These are phyloP conservation scores for Fomitopsis palustris DNA, from an alignment of 1,284 basidiomycete species.

Conservation along the genomic window DNA sequence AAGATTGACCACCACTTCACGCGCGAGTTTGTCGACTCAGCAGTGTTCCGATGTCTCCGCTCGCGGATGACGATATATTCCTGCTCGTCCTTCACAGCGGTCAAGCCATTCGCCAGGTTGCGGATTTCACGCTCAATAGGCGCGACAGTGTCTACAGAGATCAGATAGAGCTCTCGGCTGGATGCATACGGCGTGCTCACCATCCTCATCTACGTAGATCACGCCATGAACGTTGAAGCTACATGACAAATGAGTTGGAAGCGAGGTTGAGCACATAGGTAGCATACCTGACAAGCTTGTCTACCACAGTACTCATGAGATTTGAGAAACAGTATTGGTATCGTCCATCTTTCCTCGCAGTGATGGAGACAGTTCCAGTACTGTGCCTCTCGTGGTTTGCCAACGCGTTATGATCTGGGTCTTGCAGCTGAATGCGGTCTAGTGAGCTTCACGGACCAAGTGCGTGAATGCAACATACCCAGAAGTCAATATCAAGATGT, in stretches of 20 bases:
- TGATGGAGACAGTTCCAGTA: slow-evolving; percentile 87
- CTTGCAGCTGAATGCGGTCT: slow-evolving; percentile 56
- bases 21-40: slow-evolving; percentile 91
- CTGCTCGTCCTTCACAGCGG: slow-evolving; percentile 96
- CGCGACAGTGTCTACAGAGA: slow-evolving; percentile 65
- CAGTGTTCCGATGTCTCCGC: slow-evolving; percentile 89
- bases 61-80: slow-evolving; percentile 98
- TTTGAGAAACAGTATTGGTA: slow-evolving; percentile 99
- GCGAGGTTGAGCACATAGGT: slow-evolving; percentile 9
- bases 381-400: slow-evolving; percentile 83
- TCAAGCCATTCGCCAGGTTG: slow-evolving; percentile 78
- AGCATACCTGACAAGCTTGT: slow-evolving; percentile 88
- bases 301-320: slow-evolving; percentile 91
- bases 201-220: slow-evolving; percentile 88
- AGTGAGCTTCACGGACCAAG: background rate
- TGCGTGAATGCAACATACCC: slow-evolving; percentile 50
- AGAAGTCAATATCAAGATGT: slow-evolving; percentile 96
- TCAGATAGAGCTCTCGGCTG: background rate
- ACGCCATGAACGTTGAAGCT: slow-evolving; percentile 99
- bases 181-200: slow-evolving; percentile 34
- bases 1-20: slow-evolving; percentile 99
- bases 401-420: slow-evolving; percentile 68
- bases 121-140: slow-evolving; percentile 97
- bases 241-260: slow-evolving; percentile 2
- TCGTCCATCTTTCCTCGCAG: slow-evolving; percentile 82